Percentiles rank a stretch among this genome's conserved stretches.
phyloP scores from a whole-genome alignment of 306 rosid species.

The Quillaja saponaria region DNA sequence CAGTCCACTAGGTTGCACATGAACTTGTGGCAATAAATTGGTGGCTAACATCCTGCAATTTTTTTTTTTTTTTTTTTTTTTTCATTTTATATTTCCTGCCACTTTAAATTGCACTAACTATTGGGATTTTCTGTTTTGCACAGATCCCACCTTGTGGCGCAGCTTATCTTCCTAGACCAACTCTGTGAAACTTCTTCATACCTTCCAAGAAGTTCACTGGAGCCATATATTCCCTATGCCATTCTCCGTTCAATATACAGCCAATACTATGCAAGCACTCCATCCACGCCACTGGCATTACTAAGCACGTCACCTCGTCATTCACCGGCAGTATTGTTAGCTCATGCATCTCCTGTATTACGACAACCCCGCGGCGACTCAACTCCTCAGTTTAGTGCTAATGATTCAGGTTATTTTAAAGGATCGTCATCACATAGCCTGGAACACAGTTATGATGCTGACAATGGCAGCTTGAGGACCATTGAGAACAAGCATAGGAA shows the following conservation, averaged over 20 bases:
- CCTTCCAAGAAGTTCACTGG: constrained; percentile 89
- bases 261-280: constrained; percentile 83
- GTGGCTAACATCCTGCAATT: constrained; percentile 13
- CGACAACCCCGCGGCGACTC: constrained; percentile 74
- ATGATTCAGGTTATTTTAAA: constrained; percentile 68
- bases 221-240: constrained; percentile 79
- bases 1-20: not conserved
- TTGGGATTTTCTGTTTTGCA: constrained; percentile 28
- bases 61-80: constrained; percentile 13
- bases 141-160: constrained; percentile 93
- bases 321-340: constrained; percentile 69
- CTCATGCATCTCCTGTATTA: constrained; percentile 70
- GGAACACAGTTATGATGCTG: constrained; percentile 54
- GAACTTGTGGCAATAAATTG: constrained; percentile 8
- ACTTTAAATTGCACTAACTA: too few species aligned
- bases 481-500: constrained; percentile 56
- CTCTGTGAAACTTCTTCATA: constrained; percentile 87
- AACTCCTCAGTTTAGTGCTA: constrained; percentile 60
- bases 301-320: constrained; percentile 74
- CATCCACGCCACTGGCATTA: constrained; percentile 62
- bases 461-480: constrained; percentile 51
- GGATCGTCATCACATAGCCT: constrained; percentile 71
- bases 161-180: constrained; percentile 92
- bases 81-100: constrained; percentile 20
- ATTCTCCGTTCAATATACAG: constrained; percentile 88